Evolutionary conservation across 1,284 basidiomycete species (phyloP).

Genomic region (Ganoderma resinaceum): DNA sequence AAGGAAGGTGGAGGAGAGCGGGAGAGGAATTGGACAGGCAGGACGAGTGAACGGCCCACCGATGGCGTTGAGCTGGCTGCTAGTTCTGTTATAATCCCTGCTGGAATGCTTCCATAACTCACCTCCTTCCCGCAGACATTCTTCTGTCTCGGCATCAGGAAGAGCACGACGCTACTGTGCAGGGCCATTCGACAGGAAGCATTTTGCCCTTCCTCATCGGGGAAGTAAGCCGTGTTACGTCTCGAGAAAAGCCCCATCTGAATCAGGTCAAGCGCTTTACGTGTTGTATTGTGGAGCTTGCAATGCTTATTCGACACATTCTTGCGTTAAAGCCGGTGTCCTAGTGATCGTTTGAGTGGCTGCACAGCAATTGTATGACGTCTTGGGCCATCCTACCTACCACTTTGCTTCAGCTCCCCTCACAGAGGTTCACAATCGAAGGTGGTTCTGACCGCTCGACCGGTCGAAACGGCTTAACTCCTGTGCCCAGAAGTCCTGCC

Average conservation of each 20-base stretch:
- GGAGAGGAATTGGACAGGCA: slow-evolving; percentile 8
- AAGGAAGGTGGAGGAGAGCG: background rate
- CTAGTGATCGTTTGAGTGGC: background rate
- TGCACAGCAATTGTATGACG: background rate
- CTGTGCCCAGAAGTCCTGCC: background rate
- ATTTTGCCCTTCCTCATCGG: background rate
- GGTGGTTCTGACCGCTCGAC: background rate
- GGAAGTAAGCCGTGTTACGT: background rate
- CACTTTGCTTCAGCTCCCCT: background rate
- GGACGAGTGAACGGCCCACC: slow-evolving; percentile 19
- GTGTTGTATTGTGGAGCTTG: background rate
- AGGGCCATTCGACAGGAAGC: slow-evolving; percentile 1
- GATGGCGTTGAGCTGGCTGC: background rate
- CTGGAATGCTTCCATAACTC: slow-evolving; percentile 6
- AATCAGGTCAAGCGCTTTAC: background rate
- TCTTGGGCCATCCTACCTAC: background rate
- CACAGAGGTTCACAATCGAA: background rate
- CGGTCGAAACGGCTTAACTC: background rate
- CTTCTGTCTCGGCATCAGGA: background rate
- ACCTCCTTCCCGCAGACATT: background rate
- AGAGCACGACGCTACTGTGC: background rate
- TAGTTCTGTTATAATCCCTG: background rate
- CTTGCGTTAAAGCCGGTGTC: background rate
- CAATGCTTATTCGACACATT: background rate
- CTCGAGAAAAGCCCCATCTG: background rate